Percentiles rank a stretch among this genome's conserved stretches.
Evolutionary conservation across 2,329 filamentous ascomycete species (phyloP).

Genomic region (Chalaropsis thielavioides): DNA sequence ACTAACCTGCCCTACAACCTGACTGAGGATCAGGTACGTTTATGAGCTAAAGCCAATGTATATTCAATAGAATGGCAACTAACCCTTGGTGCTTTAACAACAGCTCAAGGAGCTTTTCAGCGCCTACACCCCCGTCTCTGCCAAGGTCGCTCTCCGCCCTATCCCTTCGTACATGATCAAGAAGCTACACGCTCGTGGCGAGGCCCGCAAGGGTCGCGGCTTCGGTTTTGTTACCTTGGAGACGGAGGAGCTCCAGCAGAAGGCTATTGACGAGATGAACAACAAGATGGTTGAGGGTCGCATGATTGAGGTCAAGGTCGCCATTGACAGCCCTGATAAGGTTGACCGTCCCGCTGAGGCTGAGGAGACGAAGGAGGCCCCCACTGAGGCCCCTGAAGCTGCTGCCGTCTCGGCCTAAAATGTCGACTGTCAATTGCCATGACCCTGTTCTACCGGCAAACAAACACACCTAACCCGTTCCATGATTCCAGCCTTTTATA

Average conservation of each 20-base stretch:
- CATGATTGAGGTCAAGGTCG: constrained; percentile 99
- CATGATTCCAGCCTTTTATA: neutral
- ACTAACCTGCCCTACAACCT: constrained; percentile 98
- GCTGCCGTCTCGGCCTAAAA: constrained; percentile 11
- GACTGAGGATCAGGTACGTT: constrained; percentile 80
- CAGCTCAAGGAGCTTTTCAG: constrained; percentile 96
- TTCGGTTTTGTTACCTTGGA: constrained; percentile 96
- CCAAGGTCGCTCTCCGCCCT: constrained; percentile 96
- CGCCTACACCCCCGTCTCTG: constrained; percentile 79
- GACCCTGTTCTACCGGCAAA: constrained; percentile 7
- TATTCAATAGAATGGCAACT: neutral
- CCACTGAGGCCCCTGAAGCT: neutral
- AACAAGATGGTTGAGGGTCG: constrained; percentile 98
- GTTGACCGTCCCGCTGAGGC: constrained; percentile 66
- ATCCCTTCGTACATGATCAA: constrained; percentile 99
- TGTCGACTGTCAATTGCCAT: neutral
- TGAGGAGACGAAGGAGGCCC: constrained; percentile 21
- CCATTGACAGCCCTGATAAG: constrained; percentile 98
- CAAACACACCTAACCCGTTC: neutral
- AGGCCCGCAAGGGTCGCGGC: constrained; percentile 96
- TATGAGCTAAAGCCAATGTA: neutral
- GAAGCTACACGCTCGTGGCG: constrained; percentile 96
- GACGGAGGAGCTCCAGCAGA: constrained; percentile 90
- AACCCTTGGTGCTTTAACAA: constrained; percentile 16
- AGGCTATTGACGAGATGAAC: constrained; percentile 97